Conservation (phyloP, 495 filamentous ascomycete genomes). For the Aspergillus biplanus region DNA sequence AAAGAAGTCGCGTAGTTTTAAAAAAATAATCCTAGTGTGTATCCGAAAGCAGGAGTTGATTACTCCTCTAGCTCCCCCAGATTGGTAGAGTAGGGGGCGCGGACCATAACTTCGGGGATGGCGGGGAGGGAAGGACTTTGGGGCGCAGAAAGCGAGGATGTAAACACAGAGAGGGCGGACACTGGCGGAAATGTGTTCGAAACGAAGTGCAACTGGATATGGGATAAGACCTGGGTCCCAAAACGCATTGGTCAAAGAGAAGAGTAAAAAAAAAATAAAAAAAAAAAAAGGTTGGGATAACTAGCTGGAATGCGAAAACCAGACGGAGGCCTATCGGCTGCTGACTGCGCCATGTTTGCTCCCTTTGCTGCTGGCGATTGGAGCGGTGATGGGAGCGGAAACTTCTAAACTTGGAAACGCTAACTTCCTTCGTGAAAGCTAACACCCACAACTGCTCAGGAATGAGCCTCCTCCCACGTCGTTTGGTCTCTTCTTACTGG, state of each 20-base stretch:
- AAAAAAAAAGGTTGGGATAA: slow-evolving; percentile 16
- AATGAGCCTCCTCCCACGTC: slow-evolving; percentile 17
- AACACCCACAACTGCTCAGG: slow-evolving; percentile 2
- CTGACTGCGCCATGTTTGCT: slow-evolving; percentile 31
- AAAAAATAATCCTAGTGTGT: neutral
- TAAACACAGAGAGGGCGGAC: slow-evolving; percentile 21
- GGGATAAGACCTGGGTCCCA: slow-evolving; percentile 11
- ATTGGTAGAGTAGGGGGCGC: slow-evolving; percentile 26
- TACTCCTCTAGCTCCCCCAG: slow-evolving; percentile 23
- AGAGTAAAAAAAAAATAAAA: slow-evolving; percentile 11
- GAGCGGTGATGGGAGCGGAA: slow-evolving; percentile 11
- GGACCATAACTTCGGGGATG: slow-evolving; percentile 24
- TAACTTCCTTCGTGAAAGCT: slow-evolving; percentile 14
- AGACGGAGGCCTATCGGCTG: slow-evolving; percentile 8
- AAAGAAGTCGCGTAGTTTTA: no score
- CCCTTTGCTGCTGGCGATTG: slow-evolving; percentile 17
- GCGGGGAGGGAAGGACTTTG: slow-evolving; percentile 22
- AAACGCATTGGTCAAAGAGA: slow-evolving; percentile 1
- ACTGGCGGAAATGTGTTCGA: slow-evolving; percentile 11
- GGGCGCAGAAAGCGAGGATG: slow-evolving; percentile 12
- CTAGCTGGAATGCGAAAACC: slow-evolving; percentile 23
- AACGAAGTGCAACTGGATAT: slow-evolving; percentile 8
- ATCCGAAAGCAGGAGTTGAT: slow-evolving; percentile 18
- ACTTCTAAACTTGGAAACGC: slow-evolving; percentile 32
- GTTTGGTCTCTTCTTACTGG: neutral